Base-by-base conservation (phyloP, 2,329 filamentous ascomycete genomes). In the Exophiala sp. region DNA sequence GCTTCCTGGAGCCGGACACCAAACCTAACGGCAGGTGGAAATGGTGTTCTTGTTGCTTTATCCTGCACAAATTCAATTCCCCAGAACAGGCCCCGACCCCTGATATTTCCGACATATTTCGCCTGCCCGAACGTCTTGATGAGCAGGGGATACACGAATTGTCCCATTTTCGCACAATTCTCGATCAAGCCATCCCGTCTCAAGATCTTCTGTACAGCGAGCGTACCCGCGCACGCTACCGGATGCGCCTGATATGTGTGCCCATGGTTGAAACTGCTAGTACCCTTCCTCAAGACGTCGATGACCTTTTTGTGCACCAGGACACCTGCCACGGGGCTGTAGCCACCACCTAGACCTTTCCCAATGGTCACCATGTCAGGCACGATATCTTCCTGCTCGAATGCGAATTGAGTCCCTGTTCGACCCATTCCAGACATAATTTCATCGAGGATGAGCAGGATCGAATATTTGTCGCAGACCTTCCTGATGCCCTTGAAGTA, bases 381-480 rank as follows among this genome's bases (percentile, higher is more conserved):
- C 0, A 77, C 72, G 2, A 52, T 84, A 70, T 50, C 39, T 16
- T 59, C 57, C 38, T 57, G 57, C 38, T 60, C 57, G 29, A 60
- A 60, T 2, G 57, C 57, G 35, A 57, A 60, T 9, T 50, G 16
- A 1, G 54, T 60, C 7, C 81, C 82, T n/a, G 72, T 75, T 5
- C 82, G 75, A 5, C 82, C 82, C 72, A 81, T 79, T 2, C 82
- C 61, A 58, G 75, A 79, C 80, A 84, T 83, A 47, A 84, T 72
- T 46, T 73, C 71, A 63, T 94, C 89, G 0, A 92, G 71, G 42
- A 92, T 85, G n/a, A 94, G 74, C 0, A 94, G 78, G 0, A 85
- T 83, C 0, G 86, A 88, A 64, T 92, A 77, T 56, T 75, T 76
- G 18, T 79, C 72, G 64, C 83, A 85, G 0, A 86, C 71, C 0